phyloP scores from a whole-genome alignment of 2,329 filamentous ascomycete genomes.

The Didymellaceae sp. region DNA sequence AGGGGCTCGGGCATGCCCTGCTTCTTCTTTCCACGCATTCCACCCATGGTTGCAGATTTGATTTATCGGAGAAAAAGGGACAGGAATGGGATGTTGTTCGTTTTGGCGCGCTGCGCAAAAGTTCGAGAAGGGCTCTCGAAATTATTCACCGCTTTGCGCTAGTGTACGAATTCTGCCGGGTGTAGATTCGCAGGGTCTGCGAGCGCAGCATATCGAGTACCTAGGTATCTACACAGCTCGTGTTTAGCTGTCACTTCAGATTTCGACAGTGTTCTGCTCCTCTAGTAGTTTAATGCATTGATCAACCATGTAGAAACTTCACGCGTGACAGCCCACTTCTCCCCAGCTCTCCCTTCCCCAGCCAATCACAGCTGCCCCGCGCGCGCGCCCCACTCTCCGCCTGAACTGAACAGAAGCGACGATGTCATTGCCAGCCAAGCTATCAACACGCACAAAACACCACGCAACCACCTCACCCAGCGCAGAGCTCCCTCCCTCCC shows the following conservation, averaged over 20 bases:
- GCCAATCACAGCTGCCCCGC: not conserved
- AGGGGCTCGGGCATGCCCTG: conserved; percentile 86
- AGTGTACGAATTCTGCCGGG: too few relatives aligned
- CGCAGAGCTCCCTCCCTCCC: not conserved
- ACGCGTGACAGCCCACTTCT: too few relatives aligned
- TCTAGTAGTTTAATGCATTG: too few relatives aligned
- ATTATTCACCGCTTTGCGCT: conserved; percentile 38
- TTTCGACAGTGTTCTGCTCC: too few relatives aligned
- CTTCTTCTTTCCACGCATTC: conserved; percentile 92
- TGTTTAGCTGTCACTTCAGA: too few relatives aligned
- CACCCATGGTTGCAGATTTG: conserved; percentile 68
- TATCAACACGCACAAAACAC: conserved; percentile 7
- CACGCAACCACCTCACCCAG: too few relatives aligned
- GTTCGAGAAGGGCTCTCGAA: conserved; percentile 15
- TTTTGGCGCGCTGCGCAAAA: conserved; percentile 15
- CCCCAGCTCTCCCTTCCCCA: too few relatives aligned
- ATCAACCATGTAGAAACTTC: too few relatives aligned
- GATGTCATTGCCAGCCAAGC: conserved; percentile 38
- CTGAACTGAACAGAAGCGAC: conserved; percentile 21
- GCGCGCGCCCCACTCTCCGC: too few relatives aligned
- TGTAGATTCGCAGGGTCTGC: too few relatives aligned
- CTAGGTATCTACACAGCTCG: too few relatives aligned
- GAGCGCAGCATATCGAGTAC: too few relatives aligned
- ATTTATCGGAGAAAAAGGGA: conserved; percentile 2
- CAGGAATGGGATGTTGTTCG: conserved; percentile 5